Evolutionary conservation across 2,329 filamentous ascomycete species (phyloP), one percentile per base, ranked within the genome.

Genomic region (Xylaria multiplex): DNA sequence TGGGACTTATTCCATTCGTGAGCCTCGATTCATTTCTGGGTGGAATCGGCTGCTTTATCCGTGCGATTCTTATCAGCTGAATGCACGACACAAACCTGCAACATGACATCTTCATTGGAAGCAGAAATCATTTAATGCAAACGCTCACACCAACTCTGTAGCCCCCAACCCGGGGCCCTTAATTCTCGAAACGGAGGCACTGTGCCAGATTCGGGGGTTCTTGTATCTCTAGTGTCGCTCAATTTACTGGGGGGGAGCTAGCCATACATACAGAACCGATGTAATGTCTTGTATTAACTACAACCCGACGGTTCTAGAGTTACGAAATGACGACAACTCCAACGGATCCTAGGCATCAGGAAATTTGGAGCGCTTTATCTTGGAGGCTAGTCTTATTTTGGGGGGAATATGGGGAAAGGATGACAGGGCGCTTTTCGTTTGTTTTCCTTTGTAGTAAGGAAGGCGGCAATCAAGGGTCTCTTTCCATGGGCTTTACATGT

Each of bases 1-100:
- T 99, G 96, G 96, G 96, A 99, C 81, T 81, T 99, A 32, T 97
- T 98, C 80, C 96, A 98, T 82, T 97, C 93, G 68, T 97, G 81
- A 87, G 61, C 30, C 11, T 48, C 30, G 6, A 46, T 52, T 60
- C 30, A 19, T 63, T 37, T 42, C 16, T 59, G 65, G 50, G 57
- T 54, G 67, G 67, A 69, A 46, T 35, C 30, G 69, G 69, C 66
- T 63, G 68, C 70, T 73, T 70, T 67, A 53, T 69, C 59, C 71
- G 69, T 64, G 72, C 68, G 71, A 69, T 59, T 72, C 69, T 71
- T 66, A 69, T 70, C 68, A 72, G 60, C 70, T 69, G 62, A 52
- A 69, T 56, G 65, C 59, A 59, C 62, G 56, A 63, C 54, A 70
- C 52, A 59, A 72, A 50, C 52, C 53, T 61, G 65, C 49, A 55